phyloP scores from a whole-genome alignment of 495 filamentous ascomycete species.

The Amphirosellinia nigrospora region DNA sequence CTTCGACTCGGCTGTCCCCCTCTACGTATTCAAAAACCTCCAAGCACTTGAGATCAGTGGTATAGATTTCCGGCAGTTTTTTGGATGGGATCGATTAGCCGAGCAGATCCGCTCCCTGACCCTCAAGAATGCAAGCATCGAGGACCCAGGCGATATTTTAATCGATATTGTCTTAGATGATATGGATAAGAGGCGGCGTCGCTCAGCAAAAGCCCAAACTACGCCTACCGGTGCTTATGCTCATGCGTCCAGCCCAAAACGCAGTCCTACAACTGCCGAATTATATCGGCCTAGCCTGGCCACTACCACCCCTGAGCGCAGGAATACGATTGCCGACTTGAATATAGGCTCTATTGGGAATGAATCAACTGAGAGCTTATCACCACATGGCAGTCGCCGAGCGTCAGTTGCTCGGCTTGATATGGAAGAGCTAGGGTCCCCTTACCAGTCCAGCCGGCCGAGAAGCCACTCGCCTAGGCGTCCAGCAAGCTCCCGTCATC shows the following conservation, averaged over 20 bases:
- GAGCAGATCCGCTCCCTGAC: slow-evolving; percentile 89
- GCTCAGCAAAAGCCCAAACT: slow-evolving; percentile 82
- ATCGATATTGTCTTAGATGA: slow-evolving; percentile 95
- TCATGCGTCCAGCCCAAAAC: slow-evolving; percentile 62
- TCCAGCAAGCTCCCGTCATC: slow-evolving; percentile 72
- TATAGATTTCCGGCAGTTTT: slow-evolving; percentile 95
- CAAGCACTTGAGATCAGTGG: slow-evolving; percentile 92
- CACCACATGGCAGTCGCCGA: slow-evolving; percentile 42
- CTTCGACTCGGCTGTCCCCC: slow-evolving; percentile 95
- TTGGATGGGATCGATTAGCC: slow-evolving; percentile 91
- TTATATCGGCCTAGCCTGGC: slow-evolving; percentile 63
- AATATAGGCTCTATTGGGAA: slow-evolving; percentile 52
- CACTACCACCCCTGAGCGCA: slow-evolving; percentile 69
- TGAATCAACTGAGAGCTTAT: slow-evolving; percentile 46
- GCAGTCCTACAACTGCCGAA: slow-evolving; percentile 63
- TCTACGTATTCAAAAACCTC: slow-evolving; percentile 95
- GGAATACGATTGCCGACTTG: slow-evolving; percentile 52
- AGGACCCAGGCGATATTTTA: slow-evolving; percentile 88
- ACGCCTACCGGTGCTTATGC: slow-evolving; percentile 75
- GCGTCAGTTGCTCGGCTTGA: slow-evolving; percentile 48
- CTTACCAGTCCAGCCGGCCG: slow-evolving; percentile 53
- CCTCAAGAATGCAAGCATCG: slow-evolving; percentile 84
- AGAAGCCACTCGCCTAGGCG: slow-evolving; percentile 83
- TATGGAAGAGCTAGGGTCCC: slow-evolving; percentile 46
- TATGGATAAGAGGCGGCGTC: slow-evolving; percentile 85